phyloP scores from a whole-genome alignment of 257 asterid species.

The Verbena officinalis region DNA sequence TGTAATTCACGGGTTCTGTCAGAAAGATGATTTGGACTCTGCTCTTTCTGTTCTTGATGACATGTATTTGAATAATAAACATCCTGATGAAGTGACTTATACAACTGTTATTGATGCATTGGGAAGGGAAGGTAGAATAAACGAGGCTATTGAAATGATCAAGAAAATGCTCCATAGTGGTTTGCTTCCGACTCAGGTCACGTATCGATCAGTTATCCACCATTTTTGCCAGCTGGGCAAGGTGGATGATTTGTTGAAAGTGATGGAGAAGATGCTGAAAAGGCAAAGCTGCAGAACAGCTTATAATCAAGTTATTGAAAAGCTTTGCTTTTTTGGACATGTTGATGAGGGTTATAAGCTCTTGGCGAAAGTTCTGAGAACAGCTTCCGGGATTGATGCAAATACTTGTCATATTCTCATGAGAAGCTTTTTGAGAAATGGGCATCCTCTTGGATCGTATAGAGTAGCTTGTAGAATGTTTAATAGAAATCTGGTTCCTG shows the following conservation, averaged over 20 bases:
- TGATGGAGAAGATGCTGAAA: constrained; percentile 72
- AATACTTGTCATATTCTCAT: constrained; percentile 72
- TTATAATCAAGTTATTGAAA: constrained; percentile 81
- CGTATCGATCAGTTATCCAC: constrained; percentile 78
- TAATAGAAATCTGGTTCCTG: constrained; percentile 80
- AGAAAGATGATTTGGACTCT: constrained; percentile 63
- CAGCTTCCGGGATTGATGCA: constrained; percentile 72
- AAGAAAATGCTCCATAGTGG: constrained; percentile 83
- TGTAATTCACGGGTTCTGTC: constrained; percentile 87
- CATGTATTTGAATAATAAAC: constrained; percentile 84
- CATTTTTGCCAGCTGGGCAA: constrained; percentile 64
- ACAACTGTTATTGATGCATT: constrained; percentile 66
- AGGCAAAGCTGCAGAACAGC: constrained; percentile 61
- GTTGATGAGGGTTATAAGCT: constrained; percentile 76
- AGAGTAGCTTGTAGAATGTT: constrained; percentile 93
- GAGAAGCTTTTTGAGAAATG: constrained; percentile 63
- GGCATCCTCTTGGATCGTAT: constrained; percentile 69
- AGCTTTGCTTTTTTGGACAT: constrained; percentile 69
- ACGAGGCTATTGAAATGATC: constrained; percentile 69
- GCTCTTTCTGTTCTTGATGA: constrained; percentile 95
- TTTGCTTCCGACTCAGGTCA: constrained; percentile 79
- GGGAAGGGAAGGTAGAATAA: constrained; percentile 66
- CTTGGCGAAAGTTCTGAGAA: constrained; percentile 69
- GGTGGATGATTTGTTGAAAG: constrained; percentile 60
- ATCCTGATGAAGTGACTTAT: constrained; percentile 83